phyloP scores from a whole-genome alignment of 2,329 filamentous ascomycete genomes.

The Beauveria bassiana region DNA sequence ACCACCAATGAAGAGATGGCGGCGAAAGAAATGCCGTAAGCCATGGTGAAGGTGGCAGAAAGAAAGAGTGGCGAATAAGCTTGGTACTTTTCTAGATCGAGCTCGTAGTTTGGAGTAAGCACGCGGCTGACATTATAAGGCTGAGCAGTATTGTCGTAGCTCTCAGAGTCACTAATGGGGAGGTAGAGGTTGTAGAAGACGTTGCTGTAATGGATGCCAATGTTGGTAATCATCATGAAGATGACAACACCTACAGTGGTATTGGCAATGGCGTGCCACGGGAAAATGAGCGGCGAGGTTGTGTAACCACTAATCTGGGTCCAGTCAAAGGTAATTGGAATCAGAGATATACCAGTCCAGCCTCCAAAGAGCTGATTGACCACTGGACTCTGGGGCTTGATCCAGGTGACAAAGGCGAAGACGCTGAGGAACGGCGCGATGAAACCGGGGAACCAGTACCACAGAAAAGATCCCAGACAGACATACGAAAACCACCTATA shows the following conservation, averaged over 20 bases:
- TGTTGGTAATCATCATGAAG: slow-evolving; percentile 35
- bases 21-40: slow-evolving; percentile 34
- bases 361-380: slow-evolving; percentile 51
- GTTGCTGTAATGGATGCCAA: slow-evolving; percentile 39
- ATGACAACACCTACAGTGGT: slow-evolving; percentile 36
- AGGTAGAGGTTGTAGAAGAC: slow-evolving; percentile 42
- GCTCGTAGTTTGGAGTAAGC: slow-evolving; percentile 37
- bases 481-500: slow-evolving; percentile 40
- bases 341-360: slow-evolving; percentile 42
- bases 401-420: slow-evolving; percentile 50
- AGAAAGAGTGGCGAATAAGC: slow-evolving; percentile 48
- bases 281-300: slow-evolving; percentile 31
- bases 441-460: slow-evolving; percentile 47
- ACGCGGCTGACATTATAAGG: slow-evolving; percentile 44
- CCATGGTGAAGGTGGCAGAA: slow-evolving; percentile 37
- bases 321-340: slow-evolving; percentile 47
- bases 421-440: slow-evolving; percentile 42
- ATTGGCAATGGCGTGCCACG: slow-evolving; percentile 38
- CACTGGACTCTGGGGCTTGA: slow-evolving; percentile 43
- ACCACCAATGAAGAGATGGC: slow-evolving; percentile 38
- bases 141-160: slow-evolving; percentile 48
- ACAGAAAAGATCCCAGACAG: slow-evolving; percentile 35
- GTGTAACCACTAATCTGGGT: slow-evolving; percentile 33
- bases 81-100: slow-evolving; percentile 42
- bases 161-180: slow-evolving; percentile 45